Conservation (phyloP, 352 stramenopile genomes). For the Globisporangium irregulare region DNA sequence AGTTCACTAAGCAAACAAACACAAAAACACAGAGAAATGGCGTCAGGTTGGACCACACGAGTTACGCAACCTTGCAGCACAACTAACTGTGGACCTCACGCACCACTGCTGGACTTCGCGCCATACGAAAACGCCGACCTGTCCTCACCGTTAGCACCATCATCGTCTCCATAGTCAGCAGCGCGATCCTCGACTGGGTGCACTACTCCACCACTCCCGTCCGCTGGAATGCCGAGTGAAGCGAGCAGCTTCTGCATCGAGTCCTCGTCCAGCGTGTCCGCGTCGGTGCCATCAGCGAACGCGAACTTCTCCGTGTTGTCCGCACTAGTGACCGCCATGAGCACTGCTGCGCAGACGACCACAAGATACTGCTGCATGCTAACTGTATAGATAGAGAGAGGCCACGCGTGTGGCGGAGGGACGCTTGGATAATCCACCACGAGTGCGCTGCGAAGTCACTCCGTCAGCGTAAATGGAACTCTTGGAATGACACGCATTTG, state of each 20-base stretch:
- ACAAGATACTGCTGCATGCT: slow-evolving; percentile 1
- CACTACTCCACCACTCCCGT: background rate
- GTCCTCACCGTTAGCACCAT: background rate
- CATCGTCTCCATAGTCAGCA: background rate
- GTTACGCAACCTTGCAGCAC: background rate
- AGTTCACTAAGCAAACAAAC: slow-evolving; percentile 3
- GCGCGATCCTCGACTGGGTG: slow-evolving; percentile 1
- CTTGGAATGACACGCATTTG: background rate
- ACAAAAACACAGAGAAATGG: background rate
- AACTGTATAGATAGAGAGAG: background rate
- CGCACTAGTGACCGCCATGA: background rate
- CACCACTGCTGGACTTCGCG: slow-evolving; percentile 1
- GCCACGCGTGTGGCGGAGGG: background rate
- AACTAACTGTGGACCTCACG: background rate
- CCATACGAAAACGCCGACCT: background rate
- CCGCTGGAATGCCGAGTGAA: background rate
- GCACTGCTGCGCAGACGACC: background rate
- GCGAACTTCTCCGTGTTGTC: background rate
- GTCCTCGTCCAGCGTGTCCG: background rate
- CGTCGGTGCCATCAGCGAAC: slow-evolving; percentile 1
- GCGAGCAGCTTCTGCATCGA: slow-evolving; percentile 6
- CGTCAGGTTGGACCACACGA: background rate
- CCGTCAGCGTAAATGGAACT: background rate
- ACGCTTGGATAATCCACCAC: background rate
- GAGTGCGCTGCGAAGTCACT: background rate